Evolutionary conservation across 176 grass and related monocot species (phyloP).

Genomic region (Cenchrus purpureus): DNA sequence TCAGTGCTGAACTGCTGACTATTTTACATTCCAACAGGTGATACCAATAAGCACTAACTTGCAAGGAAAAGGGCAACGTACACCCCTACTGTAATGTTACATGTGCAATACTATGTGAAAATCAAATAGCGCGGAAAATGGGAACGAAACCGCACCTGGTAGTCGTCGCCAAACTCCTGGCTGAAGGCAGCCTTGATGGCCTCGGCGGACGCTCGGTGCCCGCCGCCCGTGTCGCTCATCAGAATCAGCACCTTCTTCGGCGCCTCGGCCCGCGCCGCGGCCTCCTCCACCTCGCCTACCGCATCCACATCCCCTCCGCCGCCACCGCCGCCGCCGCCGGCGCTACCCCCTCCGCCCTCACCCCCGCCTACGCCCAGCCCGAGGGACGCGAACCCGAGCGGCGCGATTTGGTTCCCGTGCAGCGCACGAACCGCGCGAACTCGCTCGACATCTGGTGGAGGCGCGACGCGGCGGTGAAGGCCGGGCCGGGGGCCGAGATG

Average conservation of each 20-base stretch:
- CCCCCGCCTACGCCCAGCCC: conserved; percentile 32
- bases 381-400: conserved; percentile 76
- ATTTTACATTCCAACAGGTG: conserved; percentile 11
- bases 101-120: background rate
- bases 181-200: conserved; percentile 87
- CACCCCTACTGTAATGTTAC: too few species aligned
- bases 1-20: background rate
- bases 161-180: conserved; percentile 85
- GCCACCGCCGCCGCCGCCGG: conserved; percentile 10
- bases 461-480: conserved; percentile 18
- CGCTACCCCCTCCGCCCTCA: background rate
- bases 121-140: background rate
- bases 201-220: conserved; percentile 89
- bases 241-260: conserved; percentile 92
- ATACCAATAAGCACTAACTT: background rate
- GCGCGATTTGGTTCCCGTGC: conserved; percentile 65
- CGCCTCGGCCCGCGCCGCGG: conserved; percentile 44
- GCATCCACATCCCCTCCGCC: conserved; percentile 33
- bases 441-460: conserved; percentile 59
- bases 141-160: conserved; percentile 47
- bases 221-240: conserved; percentile 98
- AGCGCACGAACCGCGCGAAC: conserved; percentile 69
- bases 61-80: background rate
- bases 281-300: conserved; percentile 50
- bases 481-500: conserved; percentile 22